Base-by-base conservation (phyloP, 1,284 basidiomycete species). In the Anthracocystis panici-leucophaei region DNA sequence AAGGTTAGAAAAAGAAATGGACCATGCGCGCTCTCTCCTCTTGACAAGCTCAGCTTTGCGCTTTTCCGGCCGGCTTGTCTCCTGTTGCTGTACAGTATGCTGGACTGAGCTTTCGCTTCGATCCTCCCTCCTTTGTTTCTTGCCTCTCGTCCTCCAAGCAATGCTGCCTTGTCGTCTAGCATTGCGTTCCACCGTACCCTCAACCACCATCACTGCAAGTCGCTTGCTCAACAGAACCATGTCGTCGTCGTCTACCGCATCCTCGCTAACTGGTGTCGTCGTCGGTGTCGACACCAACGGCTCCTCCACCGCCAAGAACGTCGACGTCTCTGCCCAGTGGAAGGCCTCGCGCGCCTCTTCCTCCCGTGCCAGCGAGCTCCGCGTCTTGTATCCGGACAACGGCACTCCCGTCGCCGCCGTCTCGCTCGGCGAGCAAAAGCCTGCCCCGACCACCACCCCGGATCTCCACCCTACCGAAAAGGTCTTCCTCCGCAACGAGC, bases 401-500 rank as follows among this genome's bases (percentile, higher is more conserved):
- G 51, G 64, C 31, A 35, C 67, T 2, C 77, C 78, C 21, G 67
- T 84, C 49, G 82, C 81, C 20, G 82, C 79, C 9, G 69, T 84
- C 35, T 76, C 77, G 35, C 65, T 79, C 31, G 80, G 82, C 56
- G 75, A 79, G 33, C 79, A 81, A 56, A 77, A 81, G 58, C 51
- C 65, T 20, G 82, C 82, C 20, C 81, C 82, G 20, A 58, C 55
- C 41, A 82, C 79, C 51, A 80, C 70, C 11, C 80, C 82, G 25
- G 82, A 84, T 52, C 59, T 78, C 20, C 62, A 76, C 16, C 78
- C 80, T 25, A 23, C 68, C 23, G 76, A 74, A n/a, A 59, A 73
- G 64, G 55, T 57, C 31, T 83, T 57, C 63, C 73, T 84, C 48
- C 79, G 81, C 56, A 83, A 84, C 61, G 82, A 84, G 66, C 68